These are phyloP conservation scores for Incumbomyces lentus DNA, from an alignment of 2,329 filamentous ascomycete species.

Conservation along the genomic window DNA sequence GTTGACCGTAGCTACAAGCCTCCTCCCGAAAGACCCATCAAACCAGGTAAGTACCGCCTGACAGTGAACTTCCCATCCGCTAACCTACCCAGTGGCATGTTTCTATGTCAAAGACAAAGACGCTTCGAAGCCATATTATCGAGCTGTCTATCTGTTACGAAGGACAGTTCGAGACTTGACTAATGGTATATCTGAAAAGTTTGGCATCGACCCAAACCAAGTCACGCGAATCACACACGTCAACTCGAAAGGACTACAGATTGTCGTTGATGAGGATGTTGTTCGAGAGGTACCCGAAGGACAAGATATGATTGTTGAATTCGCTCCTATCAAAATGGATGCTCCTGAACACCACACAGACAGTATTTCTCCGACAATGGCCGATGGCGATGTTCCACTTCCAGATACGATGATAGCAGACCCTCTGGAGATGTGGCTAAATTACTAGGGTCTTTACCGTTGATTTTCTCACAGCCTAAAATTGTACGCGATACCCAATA, in stretches of 20 bases:
- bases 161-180: constrained; percentile 67
- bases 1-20: constrained; percentile 81
- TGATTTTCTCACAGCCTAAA: constrained; percentile 8
- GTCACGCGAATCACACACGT: constrained; percentile 63
- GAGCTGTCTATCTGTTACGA: constrained; percentile 74
- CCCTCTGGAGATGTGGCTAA: constrained; percentile 22
- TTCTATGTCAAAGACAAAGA: constrained; percentile 61
- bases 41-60: constrained; percentile 44
- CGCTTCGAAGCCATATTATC: constrained; percentile 54
- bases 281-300: constrained; percentile 75
- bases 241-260: constrained; percentile 63
- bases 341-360: constrained; percentile 18
- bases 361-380: constrained; percentile 8
- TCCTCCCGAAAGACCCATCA: constrained; percentile 54
- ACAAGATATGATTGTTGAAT: constrained; percentile 71
- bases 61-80: constrained; percentile 11
- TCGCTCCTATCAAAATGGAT: constrained; percentile 51
- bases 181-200: constrained; percentile 64
- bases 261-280: constrained; percentile 85
- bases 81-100: constrained; percentile 58
- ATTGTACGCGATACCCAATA: constrained; percentile 15
- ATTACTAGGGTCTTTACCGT: constrained; percentile 14
- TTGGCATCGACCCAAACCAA: constrained; percentile 61
- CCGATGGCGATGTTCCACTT: constrained; percentile 16
- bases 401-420: constrained; percentile 14